Evolutionary conservation across 176 grass and related monocot genomes (phyloP), one percentile per base, ranked within the genome.

Genomic region (Zea luxurians): DNA sequence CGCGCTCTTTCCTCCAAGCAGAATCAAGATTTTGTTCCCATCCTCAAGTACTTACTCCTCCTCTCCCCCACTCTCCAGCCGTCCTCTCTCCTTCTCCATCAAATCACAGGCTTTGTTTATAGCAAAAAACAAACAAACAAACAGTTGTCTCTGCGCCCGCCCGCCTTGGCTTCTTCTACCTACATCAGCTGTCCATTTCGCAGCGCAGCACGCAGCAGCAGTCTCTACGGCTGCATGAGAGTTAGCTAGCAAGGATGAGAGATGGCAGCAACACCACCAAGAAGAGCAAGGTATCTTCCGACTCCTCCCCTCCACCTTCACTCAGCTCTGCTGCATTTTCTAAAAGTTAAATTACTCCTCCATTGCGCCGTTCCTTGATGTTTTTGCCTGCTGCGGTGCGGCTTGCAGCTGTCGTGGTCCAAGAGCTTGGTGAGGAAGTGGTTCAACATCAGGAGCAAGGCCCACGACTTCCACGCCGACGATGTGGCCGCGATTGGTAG

Each of bases 361-460:
- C 47, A 77, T 63, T 71, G 49, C 16, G n/a, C 12, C 20, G 16
- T 59, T 75, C 43, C 52, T 70, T 64, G 37, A 78, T 78, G 12
- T 37, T 40, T 37, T 27, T 27, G 27, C 27, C 27, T 27, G 27
- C 27, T 82, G n/a, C 13, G 71, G 75, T 70, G 61, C n/a, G 27
- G 27, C 42, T 13, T 62, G 68, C 76, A 94, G 92, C 86, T 94
- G 43, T 91, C 92, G 70, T 94, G 92, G 92, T 94, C 96, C 82
- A 95, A 99, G 85, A 84, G 88, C 76, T 57, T 99, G 63, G 88
- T 99, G 53, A 89, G 86, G 69, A 99, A 96, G 84, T 99, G 92
- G 96, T 99, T 99, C 82, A 95, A 93, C 68, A 99, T 90, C 63
- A 88, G 87, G 80, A 88, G 92, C 88, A 99, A 99, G 87, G 78